Base-by-base conservation (phyloP, 2,329 filamentous ascomycete genomes). In the Fusarium palustre region DNA sequence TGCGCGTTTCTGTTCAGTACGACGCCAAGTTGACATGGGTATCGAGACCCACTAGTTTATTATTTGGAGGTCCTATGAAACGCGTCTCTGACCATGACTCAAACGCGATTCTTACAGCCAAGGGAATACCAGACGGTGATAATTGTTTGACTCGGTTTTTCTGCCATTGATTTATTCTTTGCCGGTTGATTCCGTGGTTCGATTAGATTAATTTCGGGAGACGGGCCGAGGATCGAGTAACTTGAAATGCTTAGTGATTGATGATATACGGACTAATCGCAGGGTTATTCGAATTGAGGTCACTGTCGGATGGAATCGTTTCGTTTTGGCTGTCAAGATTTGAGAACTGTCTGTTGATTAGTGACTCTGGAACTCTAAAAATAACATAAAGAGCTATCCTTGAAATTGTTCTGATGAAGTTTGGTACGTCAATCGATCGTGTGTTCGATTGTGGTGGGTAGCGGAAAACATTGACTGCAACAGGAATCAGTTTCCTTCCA, bases 61-160 rank as follows among this genome's bases (percentile, higher is more conserved):
- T 50, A 39, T 50, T 28, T 28, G 48, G 13, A 18, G 18, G 48
- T 20, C 9, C 15, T 39, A 15, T 50, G 48, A 50, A 50, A 50
- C 48, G 13, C 24, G 18, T 50, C 48, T 50, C 48, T 50, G 22
- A 50, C 33, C 8, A 7, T 11, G n/a, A 50, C 24, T 50, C 48
- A 50, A 50, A 50, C 48, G 24, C 24, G 18, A 49, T 49, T 34
- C 46, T 34, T 49, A 49, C 31, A 49, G 16, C 16, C 20, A 36
- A 50, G 33, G 24, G 18, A 50, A 50, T 50, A 50, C 3, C 1
- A 50, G 33, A 18, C 15, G 48, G 24, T 39, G 33, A 50, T 50
- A 39, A 50, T 50, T 18, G 24, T 39, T 50, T 50, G 13, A 50
- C 24, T 28, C 34, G 11, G 24, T 33, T 15, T 25, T 49, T 20